Conservation (phyloP, 768 basidiomycete genomes). For the Rhizopogon vulgaris region DNA sequence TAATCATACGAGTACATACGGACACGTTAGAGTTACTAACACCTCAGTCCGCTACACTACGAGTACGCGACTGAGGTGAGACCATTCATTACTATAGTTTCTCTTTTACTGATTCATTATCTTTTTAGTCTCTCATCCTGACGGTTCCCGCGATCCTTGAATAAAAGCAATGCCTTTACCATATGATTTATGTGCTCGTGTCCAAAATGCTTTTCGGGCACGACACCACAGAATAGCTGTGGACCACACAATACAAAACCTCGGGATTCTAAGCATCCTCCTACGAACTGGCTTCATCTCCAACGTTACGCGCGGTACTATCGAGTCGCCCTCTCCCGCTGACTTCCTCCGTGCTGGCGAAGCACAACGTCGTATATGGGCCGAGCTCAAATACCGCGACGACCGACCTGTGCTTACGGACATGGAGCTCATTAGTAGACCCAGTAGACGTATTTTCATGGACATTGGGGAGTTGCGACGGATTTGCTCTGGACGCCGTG, state of each 20-base stretch:
- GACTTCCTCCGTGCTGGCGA: slow-evolving; percentile 55
- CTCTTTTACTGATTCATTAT: too few relatives aligned
- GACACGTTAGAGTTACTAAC: too few relatives aligned
- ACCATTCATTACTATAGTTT: too few relatives aligned
- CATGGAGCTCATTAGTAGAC: slow-evolving; percentile 81
- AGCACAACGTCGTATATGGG: slow-evolving; percentile 82
- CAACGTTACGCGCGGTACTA: slow-evolving; percentile 74
- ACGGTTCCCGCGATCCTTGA: too few relatives aligned
- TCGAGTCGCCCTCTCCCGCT: slow-evolving; percentile 54
- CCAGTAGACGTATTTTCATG: slow-evolving; percentile 78
- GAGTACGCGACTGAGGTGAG: too few relatives aligned
- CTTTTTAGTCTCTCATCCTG: too few relatives aligned
- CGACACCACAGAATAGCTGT: slow-evolving; percentile 74
- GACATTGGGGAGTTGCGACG: slow-evolving; percentile 63
- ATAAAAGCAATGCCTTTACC: slow-evolving; percentile 60
- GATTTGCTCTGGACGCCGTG: slow-evolving; percentile 78
- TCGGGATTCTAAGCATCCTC: slow-evolving; percentile 89
- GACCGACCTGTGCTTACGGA: slow-evolving; percentile 75
- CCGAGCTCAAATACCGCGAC: slow-evolving; percentile 88
- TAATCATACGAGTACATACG: too few relatives aligned
- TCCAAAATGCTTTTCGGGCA: slow-evolving; percentile 90
- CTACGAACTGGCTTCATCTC: slow-evolving; percentile 87
- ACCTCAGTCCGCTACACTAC: too few relatives aligned
- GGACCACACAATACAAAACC: slow-evolving; percentile 81
- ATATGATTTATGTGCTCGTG: slow-evolving; percentile 80